Evolutionary conservation across 2,329 filamentous ascomycete genomes (phyloP).

Genomic region (Beauveria scarabaeidicola): DNA sequence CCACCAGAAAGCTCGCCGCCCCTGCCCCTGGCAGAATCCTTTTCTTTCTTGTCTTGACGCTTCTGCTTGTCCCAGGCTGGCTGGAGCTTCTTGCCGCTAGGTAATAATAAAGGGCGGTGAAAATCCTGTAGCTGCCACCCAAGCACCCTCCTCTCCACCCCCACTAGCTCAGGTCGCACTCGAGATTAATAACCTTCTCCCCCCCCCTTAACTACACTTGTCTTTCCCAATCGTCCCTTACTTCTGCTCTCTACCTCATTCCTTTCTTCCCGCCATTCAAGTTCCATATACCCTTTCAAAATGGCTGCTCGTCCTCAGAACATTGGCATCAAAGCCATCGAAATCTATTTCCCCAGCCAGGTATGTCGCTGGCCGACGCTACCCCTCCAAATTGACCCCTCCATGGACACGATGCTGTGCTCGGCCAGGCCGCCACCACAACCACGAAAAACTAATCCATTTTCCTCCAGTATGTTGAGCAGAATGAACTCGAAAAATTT

Average conservation of each 20-base stretch:
- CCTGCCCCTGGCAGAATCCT: constrained; percentile 10
- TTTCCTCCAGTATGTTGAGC: constrained; percentile 66
- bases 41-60: background rate
- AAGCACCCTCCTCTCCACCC: constrained; percentile 1
- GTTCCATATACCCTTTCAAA: constrained; percentile 18
- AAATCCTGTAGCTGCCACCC: constrained; percentile 10
- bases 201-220: constrained; percentile 7
- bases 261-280: background rate
- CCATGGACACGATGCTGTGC: constrained; percentile 11
- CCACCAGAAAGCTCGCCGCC: constrained; percentile 8
- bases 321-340: constrained; percentile 88
- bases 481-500: constrained; percentile 75
- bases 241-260: constrained; percentile 1
- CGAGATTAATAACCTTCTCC: constrained; percentile 10
- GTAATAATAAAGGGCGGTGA: constrained; percentile 12
- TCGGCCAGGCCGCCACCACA: constrained; percentile 12
- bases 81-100: background rate
- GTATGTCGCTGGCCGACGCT: constrained; percentile 37
- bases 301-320: constrained; percentile 77
- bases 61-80: background rate
- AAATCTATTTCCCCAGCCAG: constrained; percentile 81
- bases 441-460: constrained; percentile 16
- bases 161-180: constrained; percentile 6
- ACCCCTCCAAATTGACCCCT: constrained; percentile 9
- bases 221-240: constrained; percentile 4